A percentile compares a stretch with the other conserved stretches of the same genome.
phyloP scores from a whole-genome alignment of 1,284 basidiomycete genomes.

The Sporisorium exsertum region DNA sequence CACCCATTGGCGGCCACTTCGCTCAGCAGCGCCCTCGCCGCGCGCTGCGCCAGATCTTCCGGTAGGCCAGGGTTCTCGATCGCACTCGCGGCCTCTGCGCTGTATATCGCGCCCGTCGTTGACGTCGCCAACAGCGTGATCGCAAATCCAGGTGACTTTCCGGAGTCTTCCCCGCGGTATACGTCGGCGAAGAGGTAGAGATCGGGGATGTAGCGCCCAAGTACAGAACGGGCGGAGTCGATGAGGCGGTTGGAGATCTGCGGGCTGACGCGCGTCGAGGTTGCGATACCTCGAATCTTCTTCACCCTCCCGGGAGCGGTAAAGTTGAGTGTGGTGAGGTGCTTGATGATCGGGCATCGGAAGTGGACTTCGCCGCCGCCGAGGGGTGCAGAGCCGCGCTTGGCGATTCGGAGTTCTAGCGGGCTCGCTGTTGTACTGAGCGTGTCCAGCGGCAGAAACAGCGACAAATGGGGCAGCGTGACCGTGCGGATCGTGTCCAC shows the following conservation, averaged over 20 bases:
- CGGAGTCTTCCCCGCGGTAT: conserved; percentile 95
- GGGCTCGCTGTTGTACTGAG: conserved; percentile 51
- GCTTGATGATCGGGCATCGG: conserved; percentile 88
- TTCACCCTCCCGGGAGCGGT: conserved; percentile 89
- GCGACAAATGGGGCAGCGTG: conserved; percentile 87
- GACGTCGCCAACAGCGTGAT: conserved; percentile 90
- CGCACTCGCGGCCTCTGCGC: conserved; percentile 83
- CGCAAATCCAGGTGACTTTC: conserved; percentile 96
- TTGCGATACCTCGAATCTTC: conserved; percentile 92
- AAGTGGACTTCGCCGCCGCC: conserved; percentile 95
- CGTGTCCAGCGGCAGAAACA: conserved; percentile 74
- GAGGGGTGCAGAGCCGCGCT: conserved; percentile 86
- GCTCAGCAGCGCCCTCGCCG: conserved; percentile 80
- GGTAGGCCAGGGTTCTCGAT: conserved; percentile 74
- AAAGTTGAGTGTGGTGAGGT: conserved; percentile 86
- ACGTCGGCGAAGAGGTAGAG: conserved; percentile 98
- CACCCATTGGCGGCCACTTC: conserved; percentile 88
- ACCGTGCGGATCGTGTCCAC: conserved; percentile 91
- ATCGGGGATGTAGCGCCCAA: conserved; percentile 97
- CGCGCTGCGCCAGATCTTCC: conserved; percentile 88
- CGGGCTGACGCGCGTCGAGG: conserved; percentile 82
- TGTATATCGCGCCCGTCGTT: conserved; percentile 89
- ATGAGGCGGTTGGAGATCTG: conserved; percentile 99
- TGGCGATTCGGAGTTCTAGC: conserved; percentile 80
- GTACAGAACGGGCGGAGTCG: conserved; percentile 86